phyloP scores from a whole-genome alignment of 2,329 filamentous ascomycete species.

The Xylariaceae sp. region DNA sequence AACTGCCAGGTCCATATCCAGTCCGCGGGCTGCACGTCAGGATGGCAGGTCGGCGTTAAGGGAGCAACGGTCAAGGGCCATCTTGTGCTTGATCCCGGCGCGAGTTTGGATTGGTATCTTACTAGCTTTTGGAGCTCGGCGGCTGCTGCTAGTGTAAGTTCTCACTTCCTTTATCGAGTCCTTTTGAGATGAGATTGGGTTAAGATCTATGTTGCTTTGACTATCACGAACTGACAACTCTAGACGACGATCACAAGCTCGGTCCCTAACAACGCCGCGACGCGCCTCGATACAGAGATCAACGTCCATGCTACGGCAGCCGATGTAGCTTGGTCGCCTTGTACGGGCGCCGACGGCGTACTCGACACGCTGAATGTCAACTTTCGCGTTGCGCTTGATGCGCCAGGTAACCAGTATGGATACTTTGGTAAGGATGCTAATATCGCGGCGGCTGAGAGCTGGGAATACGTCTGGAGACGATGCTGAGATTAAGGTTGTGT shows the following conservation, averaged over 20 bases:
- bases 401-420: constrained; percentile 27
- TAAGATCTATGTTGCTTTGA: neutral
- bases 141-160: constrained; percentile 31
- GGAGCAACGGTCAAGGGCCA: constrained; percentile 32
- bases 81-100: constrained; percentile 31
- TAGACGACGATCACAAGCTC: constrained; percentile 30
- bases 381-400: constrained; percentile 35
- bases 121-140: constrained; percentile 36
- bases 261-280: constrained; percentile 23
- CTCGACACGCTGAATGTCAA: constrained; percentile 39
- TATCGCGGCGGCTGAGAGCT: constrained; percentile 30
- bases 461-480: constrained; percentile 34
- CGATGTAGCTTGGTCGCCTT: constrained; percentile 33
- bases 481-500: constrained; percentile 24
- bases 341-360: constrained; percentile 29
- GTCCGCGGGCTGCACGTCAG: constrained; percentile 26
- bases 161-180: too few species aligned
- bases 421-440: constrained; percentile 33
- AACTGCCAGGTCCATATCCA: constrained; percentile 38
- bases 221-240: too few species aligned
- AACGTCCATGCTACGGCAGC: constrained; percentile 25
- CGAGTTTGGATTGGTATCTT: constrained; percentile 32
- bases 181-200: too few species aligned
- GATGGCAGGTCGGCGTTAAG: constrained; percentile 37
- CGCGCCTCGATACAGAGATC: constrained; percentile 25